Base-by-base conservation (phyloP, 2,329 filamentous ascomycete genomes). In the Colletotrichum sidae region DNA sequence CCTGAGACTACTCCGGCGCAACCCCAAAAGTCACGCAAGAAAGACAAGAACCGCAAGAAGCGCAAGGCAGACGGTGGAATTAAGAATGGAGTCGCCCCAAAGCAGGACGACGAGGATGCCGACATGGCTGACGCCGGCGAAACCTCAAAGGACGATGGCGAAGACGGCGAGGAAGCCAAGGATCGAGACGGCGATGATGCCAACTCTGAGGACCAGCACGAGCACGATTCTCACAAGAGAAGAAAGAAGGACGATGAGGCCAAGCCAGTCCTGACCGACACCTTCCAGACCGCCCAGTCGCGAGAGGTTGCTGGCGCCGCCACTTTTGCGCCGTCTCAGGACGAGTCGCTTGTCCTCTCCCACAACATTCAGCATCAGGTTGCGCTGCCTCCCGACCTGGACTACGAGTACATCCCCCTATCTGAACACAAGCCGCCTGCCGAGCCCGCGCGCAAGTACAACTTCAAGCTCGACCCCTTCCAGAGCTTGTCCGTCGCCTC, bases 321-420 rank as follows among this genome's bases (percentile, higher is more conserved):
- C 38, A 94, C 92, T 8, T 84, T 89, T 60, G 81, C 86, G 13
- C 70, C 84, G 83, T 67, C 83, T 78, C 76, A 88, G 69, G 91
- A 94, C 35, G 83, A 88, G 51, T 88, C 91, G 6, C 88, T 99
- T 35, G 90, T 97, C 25, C 81, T 99, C 56, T 95, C 93, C 51
- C 96, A 99, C 82, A 97, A 99, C 81, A 97, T 99, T 72, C 94
- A 97, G 79, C 96, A 99, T 84, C 95, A 99, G 80, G 96, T 98
- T 71, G 93, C 96, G 11, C 84, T 99, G 17, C 96, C 96, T 2
- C 94, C 95, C 9, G 93, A 97, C 76, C 92, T 96, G 60, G 93
- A 96, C 80, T 97, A 97, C 82, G 91, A 94, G 76, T 97, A 97
- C 75, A 86, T 97, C 15, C 95, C 95, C n/a, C 92, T 99, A 57